Percentiles rank a stretch among this genome's conserved stretches.
phyloP scores from a whole-genome alignment of 108 stramenopile genomes.

The Conticribra weissflogii region DNA sequence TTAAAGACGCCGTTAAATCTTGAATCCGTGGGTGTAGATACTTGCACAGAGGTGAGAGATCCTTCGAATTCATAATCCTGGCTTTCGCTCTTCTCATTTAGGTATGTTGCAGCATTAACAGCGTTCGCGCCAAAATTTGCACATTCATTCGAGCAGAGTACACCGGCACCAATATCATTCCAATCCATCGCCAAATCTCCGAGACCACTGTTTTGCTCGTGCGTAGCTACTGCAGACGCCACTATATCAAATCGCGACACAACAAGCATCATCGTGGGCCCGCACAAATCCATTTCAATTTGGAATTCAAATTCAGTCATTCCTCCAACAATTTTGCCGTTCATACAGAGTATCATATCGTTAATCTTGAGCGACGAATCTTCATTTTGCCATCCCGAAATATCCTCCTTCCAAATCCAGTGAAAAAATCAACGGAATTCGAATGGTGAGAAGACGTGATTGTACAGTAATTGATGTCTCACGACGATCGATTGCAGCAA shows the following conservation, averaged over 20 bases:
- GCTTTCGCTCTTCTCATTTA: too few species aligned
- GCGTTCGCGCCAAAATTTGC: slow-evolving; percentile 33
- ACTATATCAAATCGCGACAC: slow-evolving; percentile 41
- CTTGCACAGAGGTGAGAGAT: too few species aligned
- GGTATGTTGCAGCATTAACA: too few species aligned
- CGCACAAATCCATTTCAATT: slow-evolving; percentile 63
- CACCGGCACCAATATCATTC: slow-evolving; percentile 48
- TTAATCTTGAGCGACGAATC: slow-evolving; percentile 44
- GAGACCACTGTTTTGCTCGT: slow-evolving; percentile 5
- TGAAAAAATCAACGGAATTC: neutral
- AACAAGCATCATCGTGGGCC: slow-evolving; percentile 44
- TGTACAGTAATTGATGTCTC: neutral
- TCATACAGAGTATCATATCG: slow-evolving; percentile 78
- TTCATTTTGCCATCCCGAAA: slow-evolving; percentile 30
- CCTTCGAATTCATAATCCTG: too few species aligned
- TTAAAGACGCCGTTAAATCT: too few species aligned
- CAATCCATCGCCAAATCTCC: slow-evolving; percentile 51
- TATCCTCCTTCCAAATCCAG: slow-evolving; percentile 19
- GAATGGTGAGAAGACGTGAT: neutral
- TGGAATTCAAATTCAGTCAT: slow-evolving; percentile 66
- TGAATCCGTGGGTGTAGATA: too few species aligned
- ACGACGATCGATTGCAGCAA: neutral
- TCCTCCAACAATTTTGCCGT: slow-evolving; percentile 70
- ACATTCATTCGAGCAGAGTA: slow-evolving; percentile 14
- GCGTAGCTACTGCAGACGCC: neutral